Evolutionary conservation across 179 eudicot genomes (phyloP).

Genomic region (Nepenthes alata): DNA sequence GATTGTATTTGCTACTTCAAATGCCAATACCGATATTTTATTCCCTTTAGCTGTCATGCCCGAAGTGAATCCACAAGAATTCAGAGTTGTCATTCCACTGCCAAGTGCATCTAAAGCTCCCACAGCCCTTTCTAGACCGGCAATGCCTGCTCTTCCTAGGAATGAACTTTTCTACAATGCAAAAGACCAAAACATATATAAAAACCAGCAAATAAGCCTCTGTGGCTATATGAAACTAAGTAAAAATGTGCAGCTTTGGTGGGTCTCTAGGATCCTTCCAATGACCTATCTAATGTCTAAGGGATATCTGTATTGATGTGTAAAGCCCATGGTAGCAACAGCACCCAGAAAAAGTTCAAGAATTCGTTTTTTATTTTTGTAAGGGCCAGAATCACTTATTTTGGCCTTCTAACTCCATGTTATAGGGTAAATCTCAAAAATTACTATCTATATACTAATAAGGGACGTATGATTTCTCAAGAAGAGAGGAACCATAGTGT

Average conservation of each 20-base stretch:
- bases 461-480: too few species aligned
- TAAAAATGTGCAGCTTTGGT: neutral
- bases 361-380: too few species aligned
- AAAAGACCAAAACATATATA: conserved; percentile 6
- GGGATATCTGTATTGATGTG: too few species aligned
- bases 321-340: too few species aligned
- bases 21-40: conserved; percentile 43
- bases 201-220: too few species aligned
- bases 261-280: neutral
- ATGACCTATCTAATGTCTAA: too few species aligned
- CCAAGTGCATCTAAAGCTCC: conserved; percentile 60
- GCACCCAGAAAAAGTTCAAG: too few species aligned
- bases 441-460: too few species aligned
- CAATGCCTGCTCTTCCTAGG: conserved; percentile 49
- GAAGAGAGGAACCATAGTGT: too few species aligned
- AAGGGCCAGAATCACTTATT: too few species aligned
- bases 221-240: neutral
- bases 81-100: conserved; percentile 51
- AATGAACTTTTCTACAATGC: conserved; percentile 38
- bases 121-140: conserved; percentile 53
- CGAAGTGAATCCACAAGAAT: conserved; percentile 37
- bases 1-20: conserved; percentile 65
- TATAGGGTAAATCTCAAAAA: too few species aligned
- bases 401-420: too few species aligned
- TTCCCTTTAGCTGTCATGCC: conserved; percentile 38